Evolutionary conservation across 148 eudicot genomes (phyloP).

Genomic region (Arctostaphylos glauca): DNA sequence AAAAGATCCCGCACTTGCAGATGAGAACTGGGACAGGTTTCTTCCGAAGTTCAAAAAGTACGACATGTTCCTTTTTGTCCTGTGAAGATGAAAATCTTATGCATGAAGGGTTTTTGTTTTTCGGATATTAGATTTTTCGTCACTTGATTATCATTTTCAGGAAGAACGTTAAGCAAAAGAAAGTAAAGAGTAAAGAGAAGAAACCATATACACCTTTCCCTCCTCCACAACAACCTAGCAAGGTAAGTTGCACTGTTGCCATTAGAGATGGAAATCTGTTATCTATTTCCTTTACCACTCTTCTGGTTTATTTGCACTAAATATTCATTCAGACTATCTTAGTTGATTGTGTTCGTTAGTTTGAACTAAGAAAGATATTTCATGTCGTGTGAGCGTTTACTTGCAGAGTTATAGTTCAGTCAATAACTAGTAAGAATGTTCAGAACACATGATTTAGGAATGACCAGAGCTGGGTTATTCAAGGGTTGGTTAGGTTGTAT

Average conservation of each 20-base stretch:
- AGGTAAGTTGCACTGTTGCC: constrained; percentile 42
- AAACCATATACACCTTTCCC: constrained; percentile 93
- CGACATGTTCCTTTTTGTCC: constrained; percentile 8
- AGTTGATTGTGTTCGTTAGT: background rate
- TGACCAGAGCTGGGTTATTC: background rate
- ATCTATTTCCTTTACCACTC: background rate
- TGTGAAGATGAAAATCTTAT: background rate
- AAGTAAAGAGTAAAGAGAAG: constrained; percentile 78
- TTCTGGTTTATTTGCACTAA: background rate
- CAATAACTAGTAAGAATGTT: background rate
- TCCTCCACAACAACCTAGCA: constrained; percentile 89
- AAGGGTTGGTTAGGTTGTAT: background rate
- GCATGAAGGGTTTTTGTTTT: background rate
- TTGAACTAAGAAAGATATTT: background rate
- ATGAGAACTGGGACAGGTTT: constrained; percentile 95
- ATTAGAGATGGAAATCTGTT: background rate
- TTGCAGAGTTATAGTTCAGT: background rate
- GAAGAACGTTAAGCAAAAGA: constrained; percentile 94
- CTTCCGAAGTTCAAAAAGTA: constrained; percentile 91
- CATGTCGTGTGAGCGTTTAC: background rate
- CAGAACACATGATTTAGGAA: background rate
- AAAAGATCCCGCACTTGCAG: constrained; percentile 79
- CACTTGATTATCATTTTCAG: constrained; percentile 34
- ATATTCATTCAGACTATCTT: background rate
- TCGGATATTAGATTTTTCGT: background rate